Evolutionary conservation across 176 grass and related monocot genomes (phyloP), one percentile per base, ranked within the genome.

Genomic region (Zoysia pacifica): DNA sequence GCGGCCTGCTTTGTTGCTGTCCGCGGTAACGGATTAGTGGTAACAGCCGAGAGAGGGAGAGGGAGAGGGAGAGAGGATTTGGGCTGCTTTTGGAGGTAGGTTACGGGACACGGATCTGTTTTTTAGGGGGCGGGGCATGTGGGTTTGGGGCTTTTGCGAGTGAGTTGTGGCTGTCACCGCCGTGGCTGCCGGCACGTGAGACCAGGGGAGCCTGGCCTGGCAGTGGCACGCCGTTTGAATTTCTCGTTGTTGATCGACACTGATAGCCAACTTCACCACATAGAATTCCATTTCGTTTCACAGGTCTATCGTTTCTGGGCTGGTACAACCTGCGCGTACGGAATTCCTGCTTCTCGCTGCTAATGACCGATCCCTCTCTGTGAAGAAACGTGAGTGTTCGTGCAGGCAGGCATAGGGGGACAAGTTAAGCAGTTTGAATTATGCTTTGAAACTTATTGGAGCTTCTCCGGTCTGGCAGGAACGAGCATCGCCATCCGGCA

Each of bases 101-200:
- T 60, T 66, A 62, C 75, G 60, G 67, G 80, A 82, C 83, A 86
- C 65, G 78, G 73, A 86, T 85, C 78, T 78, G 82, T 86, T 78
- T 82, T 76, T 62, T 82, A 68, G 61, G 83, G 77, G 77, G 67
- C 66, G 56, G 36, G 14, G 76, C 77, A 77, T 81, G 87, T 86
- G 83, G 65, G 49, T 51, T 85, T 51, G 66, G 59, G 82, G 60
- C 83, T 73, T 86, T 86, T 61, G 73, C 73, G 59, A 65, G 2
- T 81, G 83, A 59, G 67, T 77, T 85, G 78, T 89, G 82, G 78
- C 82, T 79, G 80, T 89, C 87, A 53, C 44, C 72, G 53, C 47
- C 72, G 41, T n/a, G 62, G 80, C 50, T 14, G 69, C 73, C 75
- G 39, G 77, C 87, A 89, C 82, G 82, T 81, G 81, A 83, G 7